Percentiles rank a stretch among this genome's conserved stretches.
Evolutionary conservation across 805 yeast species (phyloP).

Genomic region (Metschnikowia lochheadii): DNA sequence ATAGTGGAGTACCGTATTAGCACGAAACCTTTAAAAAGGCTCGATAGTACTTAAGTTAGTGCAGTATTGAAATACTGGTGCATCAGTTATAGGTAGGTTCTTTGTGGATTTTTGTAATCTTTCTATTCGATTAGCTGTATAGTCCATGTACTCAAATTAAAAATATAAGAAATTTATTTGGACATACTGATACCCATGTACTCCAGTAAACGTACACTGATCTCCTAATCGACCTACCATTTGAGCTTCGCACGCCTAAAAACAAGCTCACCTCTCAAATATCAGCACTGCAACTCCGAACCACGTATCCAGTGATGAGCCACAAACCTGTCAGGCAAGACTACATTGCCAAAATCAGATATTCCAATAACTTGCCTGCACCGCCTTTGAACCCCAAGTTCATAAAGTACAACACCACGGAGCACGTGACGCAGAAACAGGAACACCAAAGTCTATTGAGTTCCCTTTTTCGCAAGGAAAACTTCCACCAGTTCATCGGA

Average conservation of each 20-base stretch:
- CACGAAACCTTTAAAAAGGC: too few species aligned
- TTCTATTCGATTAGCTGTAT: too few species aligned
- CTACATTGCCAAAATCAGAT: slow-evolving; percentile 76
- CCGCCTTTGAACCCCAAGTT: slow-evolving; percentile 91
- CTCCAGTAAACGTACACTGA: background rate
- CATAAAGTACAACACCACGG: slow-evolving; percentile 48
- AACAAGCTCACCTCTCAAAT: background rate
- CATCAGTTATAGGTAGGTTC: too few species aligned
- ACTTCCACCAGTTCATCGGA: slow-evolving; percentile 57
- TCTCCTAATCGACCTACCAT: background rate
- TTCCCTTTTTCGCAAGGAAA: slow-evolving; percentile 69
- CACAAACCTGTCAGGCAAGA: slow-evolving; percentile 56
- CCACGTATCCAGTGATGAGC: background rate
- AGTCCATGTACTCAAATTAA: too few species aligned
- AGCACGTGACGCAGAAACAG: slow-evolving; percentile 30
- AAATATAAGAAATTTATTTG: too few species aligned
- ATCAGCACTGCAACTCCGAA: background rate
- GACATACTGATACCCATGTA: background rate
- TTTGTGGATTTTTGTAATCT: too few species aligned
- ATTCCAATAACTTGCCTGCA: slow-evolving; percentile 84
- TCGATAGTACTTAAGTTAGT: too few species aligned
- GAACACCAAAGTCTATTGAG: slow-evolving; percentile 54
- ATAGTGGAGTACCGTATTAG: too few species aligned
- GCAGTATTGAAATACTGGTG: too few species aligned
- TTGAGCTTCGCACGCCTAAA: slow-evolving; percentile 7